Conservation (phyloP, 192 early-diverging fungal genomes). For the Coemansia sp. region DNA sequence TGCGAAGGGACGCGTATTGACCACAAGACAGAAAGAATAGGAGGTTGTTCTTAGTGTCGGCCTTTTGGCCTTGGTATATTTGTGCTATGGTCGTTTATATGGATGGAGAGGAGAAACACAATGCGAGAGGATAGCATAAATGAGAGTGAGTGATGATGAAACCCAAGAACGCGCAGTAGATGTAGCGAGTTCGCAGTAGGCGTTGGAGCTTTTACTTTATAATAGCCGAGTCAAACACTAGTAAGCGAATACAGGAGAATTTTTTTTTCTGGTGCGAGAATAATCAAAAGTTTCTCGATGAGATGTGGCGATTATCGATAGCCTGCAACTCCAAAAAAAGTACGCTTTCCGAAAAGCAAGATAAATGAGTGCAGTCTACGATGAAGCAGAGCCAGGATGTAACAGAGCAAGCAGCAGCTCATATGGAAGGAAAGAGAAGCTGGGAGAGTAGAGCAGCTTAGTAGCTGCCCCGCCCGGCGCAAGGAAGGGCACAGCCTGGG, state of each 20-base stretch:
- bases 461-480: neutral
- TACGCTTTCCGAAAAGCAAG: neutral
- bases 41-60: neutral
- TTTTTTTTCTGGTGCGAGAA: slow-evolving; percentile 20
- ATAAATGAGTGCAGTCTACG: neutral
- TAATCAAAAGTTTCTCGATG: slow-evolving; percentile 20
- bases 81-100: neutral
- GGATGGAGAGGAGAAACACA: neutral
- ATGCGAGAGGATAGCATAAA: slow-evolving; percentile 1
- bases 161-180: slow-evolving; percentile 10
- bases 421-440: neutral
- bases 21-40: neutral
- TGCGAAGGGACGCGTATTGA: neutral
- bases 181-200: slow-evolving; percentile 13
- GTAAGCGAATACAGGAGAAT: slow-evolving; percentile 8
- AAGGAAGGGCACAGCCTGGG: neutral
- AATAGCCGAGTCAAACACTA: slow-evolving; percentile 17
- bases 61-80: neutral
- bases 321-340: neutral
- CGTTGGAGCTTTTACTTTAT: neutral
- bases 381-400: neutral
- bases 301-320: slow-evolving; percentile 15
- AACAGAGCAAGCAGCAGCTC: neutral
- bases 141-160: slow-evolving; percentile 11
- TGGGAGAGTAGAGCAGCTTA: neutral